Base-by-base conservation (phyloP, 345 rosid genomes). In the Gossypioides kirkii region DNA sequence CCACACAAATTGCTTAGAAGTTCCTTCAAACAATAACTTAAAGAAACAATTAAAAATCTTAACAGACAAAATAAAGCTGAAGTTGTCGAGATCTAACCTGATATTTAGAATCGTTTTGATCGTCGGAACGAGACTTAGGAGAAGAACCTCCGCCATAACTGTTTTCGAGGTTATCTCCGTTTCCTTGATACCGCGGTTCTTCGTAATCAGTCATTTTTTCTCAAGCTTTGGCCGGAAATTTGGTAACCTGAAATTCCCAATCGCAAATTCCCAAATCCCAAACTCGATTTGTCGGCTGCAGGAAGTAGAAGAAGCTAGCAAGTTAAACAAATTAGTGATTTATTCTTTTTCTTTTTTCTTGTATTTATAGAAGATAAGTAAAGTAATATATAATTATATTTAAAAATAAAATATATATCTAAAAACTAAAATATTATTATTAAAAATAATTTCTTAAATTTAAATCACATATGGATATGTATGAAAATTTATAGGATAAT, bases 91-190 rank as follows among this genome's bases (percentile, higher is more conserved):
- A 67, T 67, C 41, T 47, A 14, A 36, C 25, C 55, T 58, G 55
- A 10, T 50, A 47, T 26, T 54, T 55, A 46, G 73, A 61, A 61
- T 61, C 75, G 26, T 36, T 72, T 17, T 17, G 75, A 28, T 43
- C 75, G 47, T 72, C 75, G 58, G 68, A n/a, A 26, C 75, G 75
- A 60, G 75, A 16, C 59, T 60, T 66, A 28, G 75, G 75, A 45
- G 75, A 54, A 70, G 61, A 72, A 61, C 56, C 75, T 8, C 66
- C 68, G 47, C 43, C 68, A 17, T 59, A 12, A 62, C 43, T 59
- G 58, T 61, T 72, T n/a, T 46, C 68, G 25, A 11, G 43, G n/a
- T 60, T 50, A 17, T 60, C 55, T 47, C 59, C 75, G 59, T 61
- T 72, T 12, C 56, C 75, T 47, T 46, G 68, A 63, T 60, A 46